Percentiles rank a stretch among this genome's conserved stretches.
Conservation (phyloP, 2,329 filamentous ascomycete genomes). For the Verticillium zaregamsianum region DNA sequence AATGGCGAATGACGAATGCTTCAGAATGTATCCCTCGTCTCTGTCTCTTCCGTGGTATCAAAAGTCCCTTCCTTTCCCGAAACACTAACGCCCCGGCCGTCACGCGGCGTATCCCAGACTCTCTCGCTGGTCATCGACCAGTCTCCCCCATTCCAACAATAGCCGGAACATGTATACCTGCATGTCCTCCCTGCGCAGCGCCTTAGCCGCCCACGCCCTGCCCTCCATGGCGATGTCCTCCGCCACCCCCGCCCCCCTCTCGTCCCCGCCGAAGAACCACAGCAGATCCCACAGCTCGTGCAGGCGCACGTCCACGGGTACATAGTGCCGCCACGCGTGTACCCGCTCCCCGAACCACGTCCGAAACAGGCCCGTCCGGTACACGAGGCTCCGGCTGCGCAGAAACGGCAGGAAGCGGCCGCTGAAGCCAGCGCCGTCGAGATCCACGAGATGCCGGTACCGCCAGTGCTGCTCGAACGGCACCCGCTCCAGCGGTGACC, state of each 20-base stretch:
- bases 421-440: slow-evolving; percentile 70
- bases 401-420: slow-evolving; percentile 61
- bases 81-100: slow-evolving; percentile 2
- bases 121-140: slow-evolving; percentile 53
- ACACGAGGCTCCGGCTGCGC: slow-evolving; percentile 50
- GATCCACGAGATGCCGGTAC: slow-evolving; percentile 67
- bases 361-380: slow-evolving; percentile 64
- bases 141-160: slow-evolving; percentile 64
- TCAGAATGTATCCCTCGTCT: not conserved
- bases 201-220: slow-evolving; percentile 53
- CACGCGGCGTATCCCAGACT: slow-evolving; percentile 23
- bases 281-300: slow-evolving; percentile 71
- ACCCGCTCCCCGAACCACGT: slow-evolving; percentile 77
- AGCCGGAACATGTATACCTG: slow-evolving; percentile 71
- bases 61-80: not conserved
- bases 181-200: slow-evolving; percentile 65
- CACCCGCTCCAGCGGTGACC: slow-evolving; percentile 14
- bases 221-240: slow-evolving; percentile 64
- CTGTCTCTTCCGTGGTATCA: not conserved
- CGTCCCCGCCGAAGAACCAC: slow-evolving; percentile 68
- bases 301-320: slow-evolving; percentile 69
- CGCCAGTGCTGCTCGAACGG: slow-evolving; percentile 47
- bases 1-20: not conserved
- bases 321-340: slow-evolving; percentile 74
- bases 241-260: slow-evolving; percentile 39